Evolutionary conservation across 106 monocot species (phyloP).

Genomic region (Chionographis japonica): DNA sequence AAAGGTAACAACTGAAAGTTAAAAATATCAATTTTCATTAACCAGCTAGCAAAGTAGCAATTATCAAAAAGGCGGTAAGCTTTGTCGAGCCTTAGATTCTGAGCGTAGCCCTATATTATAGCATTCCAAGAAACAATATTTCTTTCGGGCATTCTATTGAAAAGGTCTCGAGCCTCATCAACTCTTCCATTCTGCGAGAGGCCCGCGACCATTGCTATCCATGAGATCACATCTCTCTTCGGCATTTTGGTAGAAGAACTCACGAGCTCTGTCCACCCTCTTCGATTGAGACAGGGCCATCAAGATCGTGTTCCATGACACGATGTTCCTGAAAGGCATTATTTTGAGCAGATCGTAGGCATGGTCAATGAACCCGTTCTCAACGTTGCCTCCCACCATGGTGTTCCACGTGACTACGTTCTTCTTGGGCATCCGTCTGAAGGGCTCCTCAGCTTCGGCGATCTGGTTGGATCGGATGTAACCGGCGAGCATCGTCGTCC

Average conservation of each 20-base stretch:
- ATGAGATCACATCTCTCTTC: constrained; percentile 47
- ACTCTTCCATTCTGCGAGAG: constrained; percentile 39
- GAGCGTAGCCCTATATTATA: constrained; percentile 49
- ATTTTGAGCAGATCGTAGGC: constrained; percentile 24
- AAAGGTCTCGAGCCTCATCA: constrained; percentile 32
- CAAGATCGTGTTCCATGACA: constrained; percentile 57
- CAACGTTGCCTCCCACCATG: constrained; percentile 33
- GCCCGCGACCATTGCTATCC: constrained; percentile 46
- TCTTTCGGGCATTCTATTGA: constrained; percentile 44
- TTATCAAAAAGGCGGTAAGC: constrained; percentile 43
- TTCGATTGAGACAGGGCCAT: constrained; percentile 25
- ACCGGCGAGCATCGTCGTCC: constrained; percentile 63
- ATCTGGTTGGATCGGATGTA: constrained; percentile 21
- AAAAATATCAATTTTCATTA: no score
- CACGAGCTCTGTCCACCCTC: constrained; percentile 20
- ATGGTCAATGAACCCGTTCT: constrained; percentile 15
- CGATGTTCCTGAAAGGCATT: constrained; percentile 45
- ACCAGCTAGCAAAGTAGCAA: no score
- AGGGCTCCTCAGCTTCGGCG: constrained; percentile 41
- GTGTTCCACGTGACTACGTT: constrained; percentile 65
- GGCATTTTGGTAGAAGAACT: constrained; percentile 31
- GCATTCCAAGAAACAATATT: constrained; percentile 63
- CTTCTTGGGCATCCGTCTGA: constrained; percentile 46
- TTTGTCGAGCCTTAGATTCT: constrained; percentile 40
- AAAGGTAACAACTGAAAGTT: no score